Percentiles rank a stretch among this genome's conserved stretches.
phyloP scores from a whole-genome alignment of 495 filamentous ascomycete species.

The Penicillium cataractarum region DNA sequence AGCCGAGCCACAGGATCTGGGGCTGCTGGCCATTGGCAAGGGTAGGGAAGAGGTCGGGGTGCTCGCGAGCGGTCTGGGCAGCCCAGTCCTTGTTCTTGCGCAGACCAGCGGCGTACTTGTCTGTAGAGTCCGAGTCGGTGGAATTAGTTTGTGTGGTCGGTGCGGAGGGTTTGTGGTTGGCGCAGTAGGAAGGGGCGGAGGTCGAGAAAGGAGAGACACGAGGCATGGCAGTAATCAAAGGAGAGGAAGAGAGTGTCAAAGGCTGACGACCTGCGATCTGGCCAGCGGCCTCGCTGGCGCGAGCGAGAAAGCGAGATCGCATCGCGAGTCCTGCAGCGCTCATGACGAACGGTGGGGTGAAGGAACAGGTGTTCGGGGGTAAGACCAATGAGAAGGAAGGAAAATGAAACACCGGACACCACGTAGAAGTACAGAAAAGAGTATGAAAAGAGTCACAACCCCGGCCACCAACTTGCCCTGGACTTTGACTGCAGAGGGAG shows the following conservation, averaged over 20 bases:
- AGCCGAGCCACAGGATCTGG: slow-evolving; percentile 87
- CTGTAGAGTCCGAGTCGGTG: slow-evolving; percentile 21
- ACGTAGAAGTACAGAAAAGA: background rate
- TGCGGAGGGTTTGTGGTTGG: slow-evolving; percentile 11
- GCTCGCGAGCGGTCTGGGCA: slow-evolving; percentile 61
- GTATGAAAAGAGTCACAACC: background rate
- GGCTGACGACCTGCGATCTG: slow-evolving; percentile 7
- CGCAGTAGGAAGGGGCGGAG: slow-evolving; percentile 26
- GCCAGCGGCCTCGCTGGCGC: slow-evolving; percentile 3
- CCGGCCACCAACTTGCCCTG: slow-evolving; percentile 1
- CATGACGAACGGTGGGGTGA: slow-evolving; percentile 29
- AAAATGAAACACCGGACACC: slow-evolving; percentile 1
- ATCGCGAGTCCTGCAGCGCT: slow-evolving; percentile 28
- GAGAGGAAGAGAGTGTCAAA: background rate
- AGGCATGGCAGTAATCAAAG: background rate
- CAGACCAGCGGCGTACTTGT: slow-evolving; percentile 39
- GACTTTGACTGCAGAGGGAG: slow-evolving; percentile 2
- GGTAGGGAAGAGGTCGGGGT: slow-evolving; percentile 74
- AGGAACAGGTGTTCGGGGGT: slow-evolving; percentile 16
- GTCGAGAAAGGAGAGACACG: slow-evolving; percentile 26
- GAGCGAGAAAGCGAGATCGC: slow-evolving; percentile 21
- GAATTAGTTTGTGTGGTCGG: slow-evolving; percentile 21
- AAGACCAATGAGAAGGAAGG: slow-evolving; percentile 12
- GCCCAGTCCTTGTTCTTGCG: slow-evolving; percentile 71
- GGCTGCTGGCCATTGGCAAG: slow-evolving; percentile 72